These are phyloP conservation scores for Candida jianshihensis DNA, from an alignment of 805 yeast genomes.

Conservation along the genomic window DNA sequence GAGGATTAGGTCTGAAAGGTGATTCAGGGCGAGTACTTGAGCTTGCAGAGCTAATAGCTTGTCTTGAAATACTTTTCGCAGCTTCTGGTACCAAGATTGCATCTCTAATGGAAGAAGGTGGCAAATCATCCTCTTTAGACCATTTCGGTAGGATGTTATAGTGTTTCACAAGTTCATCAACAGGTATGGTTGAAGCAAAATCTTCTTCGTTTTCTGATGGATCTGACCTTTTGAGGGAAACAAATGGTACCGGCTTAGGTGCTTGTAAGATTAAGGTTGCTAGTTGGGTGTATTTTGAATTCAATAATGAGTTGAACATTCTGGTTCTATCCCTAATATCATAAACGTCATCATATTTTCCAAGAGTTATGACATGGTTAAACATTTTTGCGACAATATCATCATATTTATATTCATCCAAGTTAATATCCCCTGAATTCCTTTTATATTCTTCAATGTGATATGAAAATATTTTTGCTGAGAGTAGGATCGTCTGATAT, in stretches of 20 bases:
- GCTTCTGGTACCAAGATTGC: slow-evolving; percentile 35
- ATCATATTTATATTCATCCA: slow-evolving; percentile 26
- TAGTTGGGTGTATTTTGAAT: slow-evolving; percentile 44
- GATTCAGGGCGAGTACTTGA: background rate
- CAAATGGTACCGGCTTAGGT: slow-evolving; percentile 59
- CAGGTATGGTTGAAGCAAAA: slow-evolving; percentile 13
- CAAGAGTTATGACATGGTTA: slow-evolving; percentile 51
- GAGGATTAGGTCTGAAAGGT: slow-evolving; percentile 1
- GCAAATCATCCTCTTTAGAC: slow-evolving; percentile 29
- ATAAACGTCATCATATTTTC: slow-evolving; percentile 65
- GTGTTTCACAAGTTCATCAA: slow-evolving; percentile 18
- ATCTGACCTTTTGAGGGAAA: slow-evolving; percentile 17
- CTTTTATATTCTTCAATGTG: slow-evolving; percentile 38
- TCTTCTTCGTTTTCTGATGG: slow-evolving; percentile 14
- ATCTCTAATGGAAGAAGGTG: slow-evolving; percentile 30
- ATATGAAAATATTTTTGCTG: slow-evolving; percentile 64
- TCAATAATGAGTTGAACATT: slow-evolving; percentile 55
- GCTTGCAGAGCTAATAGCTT: slow-evolving; percentile 7
- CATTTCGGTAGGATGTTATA: slow-evolving; percentile 35
- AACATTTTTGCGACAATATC: slow-evolving; percentile 45
- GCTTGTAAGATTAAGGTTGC: slow-evolving; percentile 70
- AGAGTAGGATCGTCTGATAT: slow-evolving; percentile 60
- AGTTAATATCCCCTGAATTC: slow-evolving; percentile 16
- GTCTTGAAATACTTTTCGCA: slow-evolving; percentile 21
- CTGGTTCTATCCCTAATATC: slow-evolving; percentile 86